Evolutionary conservation across 2,329 filamentous ascomycete species (phyloP).

Genomic region (Aspergillus novoparasiticus): DNA sequence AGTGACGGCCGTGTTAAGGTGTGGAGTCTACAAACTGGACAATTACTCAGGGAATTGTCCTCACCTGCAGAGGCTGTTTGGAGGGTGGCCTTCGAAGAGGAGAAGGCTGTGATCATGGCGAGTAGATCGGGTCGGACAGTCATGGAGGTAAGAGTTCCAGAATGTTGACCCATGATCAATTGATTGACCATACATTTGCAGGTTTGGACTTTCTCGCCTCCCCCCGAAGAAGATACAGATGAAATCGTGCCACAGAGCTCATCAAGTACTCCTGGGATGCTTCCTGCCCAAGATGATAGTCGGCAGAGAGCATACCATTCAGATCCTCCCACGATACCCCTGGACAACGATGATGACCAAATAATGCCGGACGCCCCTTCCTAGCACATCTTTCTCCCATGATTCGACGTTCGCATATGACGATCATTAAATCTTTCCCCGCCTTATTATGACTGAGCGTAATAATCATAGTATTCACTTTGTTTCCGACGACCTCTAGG

Average conservation of each 20-base stretch:
- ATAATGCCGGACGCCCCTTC: conserved; percentile 37
- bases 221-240: conserved; percentile 44
- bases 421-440: conserved; percentile 17
- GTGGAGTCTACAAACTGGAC: conserved; percentile 92
- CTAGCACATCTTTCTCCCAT: conserved; percentile 7
- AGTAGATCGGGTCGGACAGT: conserved; percentile 82
- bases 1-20: conserved; percentile 98
- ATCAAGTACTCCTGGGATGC: conserved; percentile 36
- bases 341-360: conserved; percentile 34
- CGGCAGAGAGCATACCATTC: conserved; percentile 32
- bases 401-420: conserved; percentile 13
- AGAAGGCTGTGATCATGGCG: conserved; percentile 96
- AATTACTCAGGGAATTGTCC: conserved; percentile 86
- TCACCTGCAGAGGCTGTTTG: conserved; percentile 93
- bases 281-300: conserved; percentile 21
- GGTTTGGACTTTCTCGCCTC: conserved; percentile 95
- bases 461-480: background rate
- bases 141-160: conserved; percentile 81
- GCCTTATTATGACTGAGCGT: conserved; percentile 15
- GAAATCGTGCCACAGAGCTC: conserved; percentile 32
- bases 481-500: background rate
- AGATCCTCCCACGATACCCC: conserved; percentile 32
- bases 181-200: conserved; percentile 46
- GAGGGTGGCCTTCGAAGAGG: conserved; percentile 96
- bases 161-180: background rate